Evolutionary conservation across 805 yeast genomes (phyloP).

Genomic region (Teunomyces funiuensis): DNA sequence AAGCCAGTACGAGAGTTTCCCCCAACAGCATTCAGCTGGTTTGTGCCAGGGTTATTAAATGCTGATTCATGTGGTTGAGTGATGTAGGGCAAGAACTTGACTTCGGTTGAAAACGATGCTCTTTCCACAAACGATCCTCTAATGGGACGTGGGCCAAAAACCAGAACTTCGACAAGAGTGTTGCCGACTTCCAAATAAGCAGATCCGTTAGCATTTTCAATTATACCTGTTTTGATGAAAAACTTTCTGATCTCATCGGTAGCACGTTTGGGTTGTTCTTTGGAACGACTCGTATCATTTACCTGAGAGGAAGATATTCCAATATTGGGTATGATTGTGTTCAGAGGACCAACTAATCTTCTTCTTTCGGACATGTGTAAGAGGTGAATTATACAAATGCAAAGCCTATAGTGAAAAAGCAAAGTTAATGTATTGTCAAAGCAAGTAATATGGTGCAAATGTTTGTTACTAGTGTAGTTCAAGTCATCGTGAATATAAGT

Average conservation of each 20-base stretch:
- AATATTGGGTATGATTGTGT: constrained; percentile 44
- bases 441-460: neutral
- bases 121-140: constrained; percentile 68
- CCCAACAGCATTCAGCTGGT: constrained; percentile 13
- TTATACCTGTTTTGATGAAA: constrained; percentile 62
- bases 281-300: neutral
- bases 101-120: constrained; percentile 64
- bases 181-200: constrained; percentile 70
- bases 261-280: constrained; percentile 7
- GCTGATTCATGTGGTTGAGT: constrained; percentile 37
- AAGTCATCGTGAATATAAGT: constrained; percentile 2
- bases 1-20: constrained; percentile 32
- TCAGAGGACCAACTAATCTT: constrained; percentile 80
- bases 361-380: constrained; percentile 60
- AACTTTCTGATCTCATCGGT: constrained; percentile 38
- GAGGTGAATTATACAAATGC: neutral
- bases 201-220: constrained; percentile 78
- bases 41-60: constrained; percentile 22
- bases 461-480: neutral
- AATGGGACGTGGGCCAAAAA: constrained; percentile 88
- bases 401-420: neutral
- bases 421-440: neutral
- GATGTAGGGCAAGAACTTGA: constrained; percentile 52
- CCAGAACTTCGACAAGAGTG: constrained; percentile 62
- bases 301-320: constrained; percentile 15